phyloP scores from a whole-genome alignment of 164 flowering plant species.

The Litsea cubeba region DNA sequence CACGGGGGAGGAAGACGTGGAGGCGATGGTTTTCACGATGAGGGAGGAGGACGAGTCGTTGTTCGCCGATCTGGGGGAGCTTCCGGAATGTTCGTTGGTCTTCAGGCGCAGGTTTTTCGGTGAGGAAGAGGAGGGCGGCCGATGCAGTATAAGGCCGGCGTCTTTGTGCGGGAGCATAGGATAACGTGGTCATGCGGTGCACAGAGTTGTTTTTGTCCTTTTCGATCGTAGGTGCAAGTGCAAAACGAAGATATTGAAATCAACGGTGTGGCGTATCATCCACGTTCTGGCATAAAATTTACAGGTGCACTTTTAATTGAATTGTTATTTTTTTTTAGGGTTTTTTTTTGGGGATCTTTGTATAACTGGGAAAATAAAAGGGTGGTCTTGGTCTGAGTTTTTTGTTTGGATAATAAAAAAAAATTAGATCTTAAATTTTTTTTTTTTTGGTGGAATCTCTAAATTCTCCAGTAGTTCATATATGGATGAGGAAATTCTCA shows the following conservation, averaged over 20 bases:
- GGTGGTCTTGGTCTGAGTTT: neutral
- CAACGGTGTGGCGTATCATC: slow-evolving; percentile 23
- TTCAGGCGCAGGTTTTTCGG: slow-evolving; percentile 41
- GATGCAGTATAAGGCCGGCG: slow-evolving; percentile 26
- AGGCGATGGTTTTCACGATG: slow-evolving; percentile 42
- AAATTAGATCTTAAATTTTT: no score
- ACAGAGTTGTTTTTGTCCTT: neutral
- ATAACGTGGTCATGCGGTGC: slow-evolving; percentile 4
- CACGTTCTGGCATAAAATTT: slow-evolving; percentile 13
- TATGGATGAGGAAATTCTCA: no score
- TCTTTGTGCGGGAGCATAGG: slow-evolving; percentile 42
- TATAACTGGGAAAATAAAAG: slow-evolving; percentile 15
- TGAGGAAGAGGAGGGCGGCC: slow-evolving; percentile 28
- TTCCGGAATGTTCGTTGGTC: slow-evolving; percentile 82
- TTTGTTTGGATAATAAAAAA: no score
- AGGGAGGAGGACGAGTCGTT: slow-evolving; percentile 71
- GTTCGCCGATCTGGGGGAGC: slow-evolving; percentile 84
- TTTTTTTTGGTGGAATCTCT: no score
- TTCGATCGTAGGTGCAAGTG: neutral
- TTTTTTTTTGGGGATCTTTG: slow-evolving; percentile 3
- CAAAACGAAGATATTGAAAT: slow-evolving; percentile 13
- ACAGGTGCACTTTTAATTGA: neutral
- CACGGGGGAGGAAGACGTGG: slow-evolving; percentile 28
- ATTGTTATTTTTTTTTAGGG: neutral
- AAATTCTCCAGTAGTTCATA: no score